phyloP scores from a whole-genome alignment of 352 stramenopile genomes.

The Phytopythium cucurbitacearum region DNA sequence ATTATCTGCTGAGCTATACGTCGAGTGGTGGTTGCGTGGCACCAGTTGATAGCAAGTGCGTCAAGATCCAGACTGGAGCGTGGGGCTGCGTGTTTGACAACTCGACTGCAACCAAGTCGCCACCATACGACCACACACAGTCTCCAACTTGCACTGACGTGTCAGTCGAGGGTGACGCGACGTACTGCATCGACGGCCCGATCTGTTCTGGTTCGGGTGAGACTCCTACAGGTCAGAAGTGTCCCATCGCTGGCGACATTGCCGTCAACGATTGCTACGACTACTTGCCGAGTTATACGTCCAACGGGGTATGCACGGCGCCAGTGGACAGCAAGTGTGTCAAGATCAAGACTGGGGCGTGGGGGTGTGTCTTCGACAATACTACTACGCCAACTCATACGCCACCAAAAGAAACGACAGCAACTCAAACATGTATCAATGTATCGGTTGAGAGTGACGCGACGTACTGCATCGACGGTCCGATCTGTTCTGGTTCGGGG shows the following conservation, averaged over 20 bases:
- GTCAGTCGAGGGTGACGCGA: slow-evolving; percentile 63
- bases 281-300: slow-evolving; percentile 42
- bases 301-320: slow-evolving; percentile 43
- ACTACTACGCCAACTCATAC: slow-evolving; percentile 19
- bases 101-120: slow-evolving; percentile 14
- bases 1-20: slow-evolving; percentile 44
- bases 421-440: too few relatives aligned
- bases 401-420: not conserved
- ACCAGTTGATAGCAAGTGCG: slow-evolving; percentile 40
- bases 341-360: slow-evolving; percentile 62
- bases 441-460: too few relatives aligned
- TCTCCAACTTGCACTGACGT: slow-evolving; percentile 34
- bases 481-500: too few relatives aligned
- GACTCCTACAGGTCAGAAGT: slow-evolving; percentile 33
- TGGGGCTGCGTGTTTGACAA: slow-evolving; percentile 54
- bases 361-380: slow-evolving; percentile 47
- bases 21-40: slow-evolving; percentile 46
- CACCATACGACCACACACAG: not conserved
- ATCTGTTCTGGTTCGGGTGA: slow-evolving; percentile 52
- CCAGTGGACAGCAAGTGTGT: slow-evolving; percentile 37
- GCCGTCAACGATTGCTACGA: slow-evolving; percentile 52
- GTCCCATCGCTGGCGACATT: slow-evolving; percentile 53
- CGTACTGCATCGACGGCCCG: slow-evolving; percentile 59
- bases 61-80: slow-evolving; percentile 56
- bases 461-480: too few relatives aligned